Evolutionary conservation across 352 stramenopile genomes (phyloP), one percentile per base, ranked within the genome.

Genomic region (Sclerospora graminicola): DNA sequence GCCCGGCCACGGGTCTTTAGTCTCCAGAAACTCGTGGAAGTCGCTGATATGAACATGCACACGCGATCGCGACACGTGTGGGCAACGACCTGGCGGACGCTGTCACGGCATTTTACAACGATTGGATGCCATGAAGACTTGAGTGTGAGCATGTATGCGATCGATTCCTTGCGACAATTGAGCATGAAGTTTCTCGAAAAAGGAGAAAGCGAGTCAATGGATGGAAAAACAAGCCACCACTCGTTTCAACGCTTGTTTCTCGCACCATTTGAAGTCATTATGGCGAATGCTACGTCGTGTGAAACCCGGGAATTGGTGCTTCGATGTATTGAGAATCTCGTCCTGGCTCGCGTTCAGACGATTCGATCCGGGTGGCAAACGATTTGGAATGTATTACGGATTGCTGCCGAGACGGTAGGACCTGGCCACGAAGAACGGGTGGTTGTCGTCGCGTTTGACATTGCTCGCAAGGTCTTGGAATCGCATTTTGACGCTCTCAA

Each of bases 141-240:
- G 29, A 91, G 92, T 39, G 84, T 99, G 16, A 96, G 94, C 34
- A 97, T 98, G 81, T 99, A 98, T 57, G 95, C 96, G 1, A 98
- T 99, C 36, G 97, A 99, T 66, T 97, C 95, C 15, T 72, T 99
- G 15, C 95, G 96, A 28, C 97, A 99, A 69, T 73, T 99, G n/a
- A 98, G 95, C 47, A 95, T 99, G 60, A 99, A 99, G 62, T 99
- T 99, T 62, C 68, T 99, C 1, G 93, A 98, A 54, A 98, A 98
- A 50, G 84, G 96, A 18, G 97, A 99, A 3, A 6, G 54, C 77
- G 99, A 8, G n/a, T n/a, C n/a, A n/a, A n/a, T n/a, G n/a, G n/a
- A n/a, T n/a, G n/a, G n/a, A n/a, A n/a, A n/a, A n/a, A n/a, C n/a
- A n/a, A 88, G 89, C 33, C 94, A 98, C 50, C 99, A 99, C 55